Percentiles rank a stretch among this genome's conserved stretches.
Conservation (phyloP, 2,329 filamentous ascomycete species). For the Pseudopyricularia cyperi region DNA sequence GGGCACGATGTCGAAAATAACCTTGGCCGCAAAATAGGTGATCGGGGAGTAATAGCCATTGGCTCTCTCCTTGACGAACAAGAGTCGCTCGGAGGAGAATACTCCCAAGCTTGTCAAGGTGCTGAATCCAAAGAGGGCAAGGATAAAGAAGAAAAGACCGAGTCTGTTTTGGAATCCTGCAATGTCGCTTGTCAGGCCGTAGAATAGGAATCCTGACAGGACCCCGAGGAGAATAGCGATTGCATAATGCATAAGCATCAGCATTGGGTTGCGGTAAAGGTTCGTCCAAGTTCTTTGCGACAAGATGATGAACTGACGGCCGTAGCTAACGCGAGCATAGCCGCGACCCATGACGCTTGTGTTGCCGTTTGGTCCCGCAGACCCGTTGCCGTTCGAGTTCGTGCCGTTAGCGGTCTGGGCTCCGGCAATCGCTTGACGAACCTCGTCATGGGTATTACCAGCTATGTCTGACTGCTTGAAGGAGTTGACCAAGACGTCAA, state of each 20-base stretch:
- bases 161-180: constrained; percentile 95
- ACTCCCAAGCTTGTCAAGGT: constrained; percentile 88
- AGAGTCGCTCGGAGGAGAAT: constrained; percentile 77
- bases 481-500: constrained; percentile 67
- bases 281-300: constrained; percentile 93
- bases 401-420: constrained; percentile 56
- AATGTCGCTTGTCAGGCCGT: constrained; percentile 90
- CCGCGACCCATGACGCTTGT: constrained; percentile 56
- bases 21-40: constrained; percentile 89
- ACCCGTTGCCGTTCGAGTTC: constrained; percentile 34
- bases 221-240: constrained; percentile 92
- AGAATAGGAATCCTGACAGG: constrained; percentile 90
- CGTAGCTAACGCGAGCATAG: constrained; percentile 68
- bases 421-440: constrained; percentile 50
- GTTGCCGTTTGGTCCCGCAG: constrained; percentile 33
- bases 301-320: constrained; percentile 76
- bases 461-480: constrained; percentile 73
- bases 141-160: constrained; percentile 92
- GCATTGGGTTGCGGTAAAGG: constrained; percentile 89
- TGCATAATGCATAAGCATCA: constrained; percentile 97
- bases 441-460: constrained; percentile 61
- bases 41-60: constrained; percentile 94
- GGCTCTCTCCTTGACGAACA: constrained; percentile 86
- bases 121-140: constrained; percentile 93
- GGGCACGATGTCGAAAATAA: constrained; percentile 95